A percentile compares a stretch with the other conserved stretches of the same genome.
Evolutionary conservation across 129 eudicot genomes (phyloP).

Genomic region (Tanacetum coccineum): DNA sequence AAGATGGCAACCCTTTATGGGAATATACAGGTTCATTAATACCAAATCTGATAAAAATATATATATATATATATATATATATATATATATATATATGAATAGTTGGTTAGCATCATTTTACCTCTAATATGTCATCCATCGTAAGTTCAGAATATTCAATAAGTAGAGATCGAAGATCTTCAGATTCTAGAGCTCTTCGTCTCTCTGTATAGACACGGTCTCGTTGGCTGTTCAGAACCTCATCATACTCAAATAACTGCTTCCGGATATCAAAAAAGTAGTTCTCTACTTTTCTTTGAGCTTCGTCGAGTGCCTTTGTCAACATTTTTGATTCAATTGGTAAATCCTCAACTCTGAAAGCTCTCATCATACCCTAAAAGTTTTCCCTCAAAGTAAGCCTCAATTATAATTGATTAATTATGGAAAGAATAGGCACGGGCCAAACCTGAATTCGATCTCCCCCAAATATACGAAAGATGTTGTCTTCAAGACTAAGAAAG

Average conservation of each 20-base stretch:
- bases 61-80: no score
- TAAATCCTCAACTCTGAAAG: slow-evolving; percentile 97
- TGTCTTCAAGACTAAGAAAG: slow-evolving; percentile 98
- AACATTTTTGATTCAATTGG: slow-evolving; percentile 98
- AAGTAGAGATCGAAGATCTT: slow-evolving; percentile 76
- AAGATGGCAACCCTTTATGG: no score
- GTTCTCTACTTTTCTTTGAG: slow-evolving; percentile 98
- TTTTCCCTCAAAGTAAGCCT: neutral
- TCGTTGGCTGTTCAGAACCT: slow-evolving; percentile 98
- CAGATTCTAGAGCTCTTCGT: slow-evolving; percentile 93
- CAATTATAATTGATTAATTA: neutral
- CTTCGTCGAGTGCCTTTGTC: slow-evolving; percentile 98
- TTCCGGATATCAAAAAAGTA: slow-evolving; percentile 98
- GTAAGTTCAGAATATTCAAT: slow-evolving; percentile 96
- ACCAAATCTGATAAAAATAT: no score
- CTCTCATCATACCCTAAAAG: slow-evolving; percentile 91
- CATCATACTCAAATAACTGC: slow-evolving; percentile 92
- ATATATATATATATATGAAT: no score
- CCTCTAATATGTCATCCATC: slow-evolving; percentile 98
- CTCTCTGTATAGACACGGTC: slow-evolving; percentile 97
- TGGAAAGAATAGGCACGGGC: neutral
- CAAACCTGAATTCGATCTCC: slow-evolving; percentile 97
- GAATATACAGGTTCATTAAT: no score
- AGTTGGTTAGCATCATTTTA: slow-evolving; percentile 5
- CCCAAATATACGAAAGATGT: slow-evolving; percentile 94